Base-by-base conservation (phyloP, 257 asterid species). In the Jacaranda mimosifolia region DNA sequence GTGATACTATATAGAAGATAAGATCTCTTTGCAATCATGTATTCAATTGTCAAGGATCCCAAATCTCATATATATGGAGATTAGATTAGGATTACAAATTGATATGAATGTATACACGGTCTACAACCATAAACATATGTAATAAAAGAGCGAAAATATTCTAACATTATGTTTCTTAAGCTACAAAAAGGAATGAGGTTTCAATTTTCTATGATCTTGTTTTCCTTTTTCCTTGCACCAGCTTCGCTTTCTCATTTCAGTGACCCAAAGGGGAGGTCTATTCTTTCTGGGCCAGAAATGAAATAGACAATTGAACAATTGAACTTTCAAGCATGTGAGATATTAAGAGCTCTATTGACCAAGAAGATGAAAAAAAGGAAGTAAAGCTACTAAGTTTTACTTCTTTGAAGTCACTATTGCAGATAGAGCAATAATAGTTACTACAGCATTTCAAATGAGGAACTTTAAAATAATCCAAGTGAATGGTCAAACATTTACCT, bases 381-480 rank as follows among this genome's bases (percentile, higher is more conserved):
- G 58, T 48, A 49, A 36, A 39, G 45, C 55, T 76, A 56, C 56
- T 39, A 59, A 36, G 48, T 63, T 43, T 42, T 11, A 13, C 13
- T 63, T 56, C 62, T 35, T 18, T n/a, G 40, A 80, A 45, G 63
- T 63, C 60, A 74, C 36, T 75, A 55, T 52, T 1, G 55, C 70
- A 17, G 8, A 18, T 43, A 76, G 57, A 52, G 12, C 59, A 62
- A 35, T 9, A 39, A 36, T 53, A 80, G 64, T 53, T 65, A 75
- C 68, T 35, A 39, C 17, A 71, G 52, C 62, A 73, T 68, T 73
- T 68, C 32, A 59, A 64, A 14, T n/a, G 51, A 78, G 45, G 46
- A 74, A 57, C 74, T 66, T 72, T 72, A 40, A 36, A 81, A 85
- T 84, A 63, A 26, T 72, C n/a, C 18, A 3, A 68, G 68, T 51